Evolutionary conservation across 1,284 basidiomycete species (phyloP).

Genomic region (Acaromyces ingoldii): DNA sequence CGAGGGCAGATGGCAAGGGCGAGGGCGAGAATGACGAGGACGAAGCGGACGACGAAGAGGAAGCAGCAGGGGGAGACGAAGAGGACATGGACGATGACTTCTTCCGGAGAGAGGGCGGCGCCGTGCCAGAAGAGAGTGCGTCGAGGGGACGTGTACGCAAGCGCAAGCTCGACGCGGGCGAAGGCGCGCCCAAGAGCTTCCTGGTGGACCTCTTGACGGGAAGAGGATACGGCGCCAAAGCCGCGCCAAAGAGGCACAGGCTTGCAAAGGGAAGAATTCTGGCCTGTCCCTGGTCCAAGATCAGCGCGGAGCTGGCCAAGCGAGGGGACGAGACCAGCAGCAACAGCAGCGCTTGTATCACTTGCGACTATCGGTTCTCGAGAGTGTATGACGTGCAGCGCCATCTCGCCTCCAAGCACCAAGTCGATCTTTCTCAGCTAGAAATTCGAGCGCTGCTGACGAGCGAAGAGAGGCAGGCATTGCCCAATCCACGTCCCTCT

Average conservation of each 20-base stretch:
- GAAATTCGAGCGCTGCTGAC: neutral
- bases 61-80: no score
- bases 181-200: neutral
- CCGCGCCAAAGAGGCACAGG: neutral
- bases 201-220: neutral
- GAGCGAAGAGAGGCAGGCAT: neutral
- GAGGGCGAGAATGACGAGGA: neutral
- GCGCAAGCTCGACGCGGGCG: neutral
- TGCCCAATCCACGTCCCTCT: neutral
- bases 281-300: neutral
- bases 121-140: constrained; percentile 1
- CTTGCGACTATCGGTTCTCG: neutral
- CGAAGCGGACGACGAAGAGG: neutral
- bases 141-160: neutral
- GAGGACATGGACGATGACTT: constrained; percentile 3
- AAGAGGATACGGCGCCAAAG: neutral
- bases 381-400: constrained; percentile 5
- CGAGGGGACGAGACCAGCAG: neutral
- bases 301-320: neutral
- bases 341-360: no score
- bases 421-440: neutral
- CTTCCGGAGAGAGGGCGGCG: constrained; percentile 2
- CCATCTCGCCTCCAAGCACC: neutral
- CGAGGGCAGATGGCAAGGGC: neutral
- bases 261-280: neutral